Evolutionary conservation across 2,329 filamentous ascomycete genomes (phyloP).

Genomic region (Sporothrix brunneoviolacea): DNA sequence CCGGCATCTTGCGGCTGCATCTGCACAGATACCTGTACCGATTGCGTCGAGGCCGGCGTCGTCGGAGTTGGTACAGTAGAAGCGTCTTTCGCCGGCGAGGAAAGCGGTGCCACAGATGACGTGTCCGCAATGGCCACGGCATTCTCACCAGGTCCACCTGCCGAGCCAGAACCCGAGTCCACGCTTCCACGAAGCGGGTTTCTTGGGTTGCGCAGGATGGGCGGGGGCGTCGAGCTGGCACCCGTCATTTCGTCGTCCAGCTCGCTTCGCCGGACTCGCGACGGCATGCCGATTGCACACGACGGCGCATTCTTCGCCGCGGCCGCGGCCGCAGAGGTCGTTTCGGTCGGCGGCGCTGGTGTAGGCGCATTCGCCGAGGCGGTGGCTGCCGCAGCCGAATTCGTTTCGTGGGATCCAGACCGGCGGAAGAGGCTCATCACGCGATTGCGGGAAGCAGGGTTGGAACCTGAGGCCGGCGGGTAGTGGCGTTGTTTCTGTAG

Average conservation of each 20-base stretch:
- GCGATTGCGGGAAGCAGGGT: conserved; percentile 31
- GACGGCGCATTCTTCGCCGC: conserved; percentile 10
- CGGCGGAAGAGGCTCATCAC: conserved; percentile 48
- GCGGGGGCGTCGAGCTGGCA: conserved; percentile 48
- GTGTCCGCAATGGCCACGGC: background rate
- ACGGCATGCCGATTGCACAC: conserved; percentile 32
- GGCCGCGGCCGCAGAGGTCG: conserved; percentile 16
- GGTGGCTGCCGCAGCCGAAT: conserved; percentile 15
- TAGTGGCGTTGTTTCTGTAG: conserved; percentile 37
- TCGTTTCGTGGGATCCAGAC: conserved; percentile 33
- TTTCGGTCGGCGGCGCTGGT: conserved; percentile 21
- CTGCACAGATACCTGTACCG: background rate
- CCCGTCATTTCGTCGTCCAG: conserved; percentile 30
- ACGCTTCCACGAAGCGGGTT: conserved; percentile 15
- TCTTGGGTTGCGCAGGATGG: conserved; percentile 42
- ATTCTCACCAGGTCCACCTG: too few species aligned
- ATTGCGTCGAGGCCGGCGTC: too few species aligned
- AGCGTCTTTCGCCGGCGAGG: background rate
- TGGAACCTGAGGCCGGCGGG: conserved; percentile 42
- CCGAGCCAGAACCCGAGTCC: background rate
- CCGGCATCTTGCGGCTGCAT: conserved; percentile 1
- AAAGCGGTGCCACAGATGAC: too few species aligned
- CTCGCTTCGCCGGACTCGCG: conserved; percentile 31
- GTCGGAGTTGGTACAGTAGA: too few species aligned
- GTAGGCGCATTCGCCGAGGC: conserved; percentile 21